Evolutionary conservation across 179 eudicot species (phyloP).

Genomic region (Spinacia oleracea): DNA sequence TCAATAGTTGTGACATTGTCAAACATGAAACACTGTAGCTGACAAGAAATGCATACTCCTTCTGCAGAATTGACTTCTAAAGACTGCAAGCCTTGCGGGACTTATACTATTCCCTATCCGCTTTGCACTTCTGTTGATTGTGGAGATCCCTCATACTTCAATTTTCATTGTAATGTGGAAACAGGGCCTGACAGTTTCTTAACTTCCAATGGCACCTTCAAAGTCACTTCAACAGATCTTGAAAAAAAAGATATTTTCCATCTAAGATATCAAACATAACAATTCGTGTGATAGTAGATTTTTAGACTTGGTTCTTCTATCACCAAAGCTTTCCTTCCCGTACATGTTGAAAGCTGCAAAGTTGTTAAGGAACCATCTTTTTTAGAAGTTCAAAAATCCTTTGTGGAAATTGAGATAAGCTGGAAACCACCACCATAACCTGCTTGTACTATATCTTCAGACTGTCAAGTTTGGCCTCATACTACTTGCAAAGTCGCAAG

Average conservation of each 20-base stretch:
- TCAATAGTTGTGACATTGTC: too few relatives aligned
- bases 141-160: constrained; percentile 30
- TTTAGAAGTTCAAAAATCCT: not conserved
- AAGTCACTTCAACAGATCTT: constrained; percentile 24
- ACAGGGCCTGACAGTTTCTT: constrained; percentile 31
- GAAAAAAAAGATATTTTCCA: constrained; percentile 12
- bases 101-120: constrained; percentile 34
- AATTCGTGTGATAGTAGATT: constrained; percentile 18
- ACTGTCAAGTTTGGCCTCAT: constrained; percentile 35
- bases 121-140: constrained; percentile 32
- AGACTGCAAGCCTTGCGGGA: constrained; percentile 34
- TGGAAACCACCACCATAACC: constrained; percentile 35
- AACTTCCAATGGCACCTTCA: constrained; percentile 15
- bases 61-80: constrained; percentile 25
- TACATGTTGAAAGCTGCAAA: constrained; percentile 22
- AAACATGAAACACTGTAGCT: too few relatives aligned
- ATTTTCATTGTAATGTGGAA: constrained; percentile 26
- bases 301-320: not conserved
- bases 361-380: constrained; percentile 1
- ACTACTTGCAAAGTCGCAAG: constrained; percentile 33
- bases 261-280: constrained; percentile 21
- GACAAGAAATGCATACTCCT: not conserved
- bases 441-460: constrained; percentile 20
- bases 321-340: not conserved
- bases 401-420: constrained; percentile 27